These are phyloP conservation scores for Penicillium bialowiezense DNA, from an alignment of 495 filamentous ascomycete species.

Conservation along the genomic window DNA sequence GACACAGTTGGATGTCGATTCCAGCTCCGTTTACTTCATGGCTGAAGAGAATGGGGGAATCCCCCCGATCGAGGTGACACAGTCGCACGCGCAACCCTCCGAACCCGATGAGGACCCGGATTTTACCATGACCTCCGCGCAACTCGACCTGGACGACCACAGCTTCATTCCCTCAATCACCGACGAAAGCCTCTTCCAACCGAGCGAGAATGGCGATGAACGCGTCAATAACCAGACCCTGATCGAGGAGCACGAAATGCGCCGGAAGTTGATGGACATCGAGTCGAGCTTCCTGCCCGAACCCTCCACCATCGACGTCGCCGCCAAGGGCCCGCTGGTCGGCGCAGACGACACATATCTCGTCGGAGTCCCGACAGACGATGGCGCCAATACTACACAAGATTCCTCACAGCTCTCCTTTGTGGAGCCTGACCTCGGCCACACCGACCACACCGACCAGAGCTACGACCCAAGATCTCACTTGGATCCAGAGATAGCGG, in stretches of 20 bases:
- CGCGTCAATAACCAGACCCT: slow-evolving; percentile 45
- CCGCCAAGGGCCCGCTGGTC: slow-evolving; percentile 17
- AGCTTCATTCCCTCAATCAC: slow-evolving; percentile 36
- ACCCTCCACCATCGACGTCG: slow-evolving; percentile 45
- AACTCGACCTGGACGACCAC: slow-evolving; percentile 16
- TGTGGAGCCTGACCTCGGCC: slow-evolving; percentile 21
- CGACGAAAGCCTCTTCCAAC: slow-evolving; percentile 37
- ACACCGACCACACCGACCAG: not conserved
- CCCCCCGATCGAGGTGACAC: slow-evolving; percentile 21
- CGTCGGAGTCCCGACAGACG: slow-evolving; percentile 31
- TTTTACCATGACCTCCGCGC: slow-evolving; percentile 5
- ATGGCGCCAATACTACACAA: slow-evolving; percentile 16
- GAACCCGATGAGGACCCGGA: slow-evolving; percentile 16
- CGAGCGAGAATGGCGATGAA: slow-evolving; percentile 41
- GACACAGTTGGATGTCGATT: slow-evolving; percentile 35
- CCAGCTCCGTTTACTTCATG: slow-evolving; percentile 35
- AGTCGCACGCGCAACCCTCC: slow-evolving; percentile 12
- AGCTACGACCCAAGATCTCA: not conserved
- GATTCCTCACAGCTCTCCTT: slow-evolving; percentile 28
- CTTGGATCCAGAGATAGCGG: slow-evolving; percentile 10
- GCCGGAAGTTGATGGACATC: slow-evolving; percentile 72
- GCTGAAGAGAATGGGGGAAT: slow-evolving; percentile 31
- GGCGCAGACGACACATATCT: slow-evolving; percentile 45
- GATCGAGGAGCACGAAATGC: slow-evolving; percentile 65
- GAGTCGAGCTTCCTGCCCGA: slow-evolving; percentile 79